These are phyloP conservation scores for Pseudogymnoascus sp. DNA, from an alignment of 2,329 filamentous ascomycete genomes.

Conservation along the genomic window DNA sequence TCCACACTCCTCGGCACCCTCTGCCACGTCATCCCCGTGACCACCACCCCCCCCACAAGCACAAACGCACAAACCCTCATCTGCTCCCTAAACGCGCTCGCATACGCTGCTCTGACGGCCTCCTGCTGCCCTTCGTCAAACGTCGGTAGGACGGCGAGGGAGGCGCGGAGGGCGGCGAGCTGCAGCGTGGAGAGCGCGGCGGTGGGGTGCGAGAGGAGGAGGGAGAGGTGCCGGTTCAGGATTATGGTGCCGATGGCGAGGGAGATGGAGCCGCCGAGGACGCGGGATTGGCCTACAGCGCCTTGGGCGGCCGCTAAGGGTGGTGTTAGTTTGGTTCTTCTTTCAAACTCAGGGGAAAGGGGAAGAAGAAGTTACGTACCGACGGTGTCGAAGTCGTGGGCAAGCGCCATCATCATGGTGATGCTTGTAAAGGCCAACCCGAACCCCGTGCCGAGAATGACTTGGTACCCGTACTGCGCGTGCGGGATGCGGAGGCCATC, in stretches of 20 bases:
- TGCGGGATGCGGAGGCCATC: slow-evolving; percentile 10
- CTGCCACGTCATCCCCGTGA: slow-evolving; percentile 9
- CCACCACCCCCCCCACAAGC: slow-evolving; percentile 13
- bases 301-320: slow-evolving; percentile 46
- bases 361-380: slow-evolving; percentile 24
- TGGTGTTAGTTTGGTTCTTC: neutral
- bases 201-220: slow-evolving; percentile 15
- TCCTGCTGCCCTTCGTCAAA: slow-evolving; percentile 8
- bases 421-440: slow-evolving; percentile 35
- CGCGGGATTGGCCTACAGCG: slow-evolving; percentile 50
- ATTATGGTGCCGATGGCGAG: slow-evolving; percentile 51
- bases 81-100: slow-evolving; percentile 17
- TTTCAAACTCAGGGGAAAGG: neutral
- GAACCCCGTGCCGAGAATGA: slow-evolving; percentile 50
- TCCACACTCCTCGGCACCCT: neutral
- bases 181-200: neutral
- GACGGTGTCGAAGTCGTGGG: slow-evolving; percentile 33
- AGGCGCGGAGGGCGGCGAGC: neutral
- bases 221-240: slow-evolving; percentile 33
- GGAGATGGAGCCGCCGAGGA: slow-evolving; percentile 52
- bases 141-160: neutral
- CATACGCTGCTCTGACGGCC: slow-evolving; percentile 16
- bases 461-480: slow-evolving; percentile 42
- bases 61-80: slow-evolving; percentile 20
- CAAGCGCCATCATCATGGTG: slow-evolving; percentile 45